A percentile compares a stretch with the other conserved stretches of the same genome.
Evolutionary conservation across 2,329 filamentous ascomycete genomes (phyloP).

Genomic region (Fusarium sp.): DNA sequence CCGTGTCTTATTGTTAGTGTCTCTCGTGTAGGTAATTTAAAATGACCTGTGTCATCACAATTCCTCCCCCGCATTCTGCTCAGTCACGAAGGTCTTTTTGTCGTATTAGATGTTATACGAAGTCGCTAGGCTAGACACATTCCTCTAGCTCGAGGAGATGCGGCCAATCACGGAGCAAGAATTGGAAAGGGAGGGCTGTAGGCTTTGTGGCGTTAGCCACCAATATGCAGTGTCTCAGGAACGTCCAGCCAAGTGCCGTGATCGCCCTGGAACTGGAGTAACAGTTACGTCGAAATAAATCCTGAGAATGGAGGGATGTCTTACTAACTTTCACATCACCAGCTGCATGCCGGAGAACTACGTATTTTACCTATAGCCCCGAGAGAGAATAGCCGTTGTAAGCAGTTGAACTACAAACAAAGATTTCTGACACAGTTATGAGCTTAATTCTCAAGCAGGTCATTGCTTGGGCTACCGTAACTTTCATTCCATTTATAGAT

Average conservation of each 20-base stretch:
- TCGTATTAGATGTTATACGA: background rate
- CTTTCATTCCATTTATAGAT: background rate
- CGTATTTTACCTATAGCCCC: background rate
- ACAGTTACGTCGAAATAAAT: background rate
- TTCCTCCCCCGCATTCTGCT: background rate
- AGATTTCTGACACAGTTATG: too few relatives aligned
- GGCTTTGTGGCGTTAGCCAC: background rate
- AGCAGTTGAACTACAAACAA: background rate
- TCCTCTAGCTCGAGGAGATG: background rate
- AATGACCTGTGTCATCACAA: background rate
- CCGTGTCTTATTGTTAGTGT: background rate
- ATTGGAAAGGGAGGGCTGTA: background rate
- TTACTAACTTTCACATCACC: accelerated
- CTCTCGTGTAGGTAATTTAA: background rate
- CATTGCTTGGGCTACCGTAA: background rate
- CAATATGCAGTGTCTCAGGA: background rate
- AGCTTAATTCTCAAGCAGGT: background rate
- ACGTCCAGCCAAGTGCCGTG: background rate
- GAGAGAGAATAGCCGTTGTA: too few relatives aligned
- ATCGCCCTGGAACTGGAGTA: background rate
- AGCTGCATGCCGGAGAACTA: background rate
- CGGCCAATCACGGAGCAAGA: background rate
- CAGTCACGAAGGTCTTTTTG: background rate
- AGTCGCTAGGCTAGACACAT: background rate
- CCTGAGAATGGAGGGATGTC: background rate